Conservation (phyloP, 169 alveolate genomes). For the Babesia bigemina region DNA sequence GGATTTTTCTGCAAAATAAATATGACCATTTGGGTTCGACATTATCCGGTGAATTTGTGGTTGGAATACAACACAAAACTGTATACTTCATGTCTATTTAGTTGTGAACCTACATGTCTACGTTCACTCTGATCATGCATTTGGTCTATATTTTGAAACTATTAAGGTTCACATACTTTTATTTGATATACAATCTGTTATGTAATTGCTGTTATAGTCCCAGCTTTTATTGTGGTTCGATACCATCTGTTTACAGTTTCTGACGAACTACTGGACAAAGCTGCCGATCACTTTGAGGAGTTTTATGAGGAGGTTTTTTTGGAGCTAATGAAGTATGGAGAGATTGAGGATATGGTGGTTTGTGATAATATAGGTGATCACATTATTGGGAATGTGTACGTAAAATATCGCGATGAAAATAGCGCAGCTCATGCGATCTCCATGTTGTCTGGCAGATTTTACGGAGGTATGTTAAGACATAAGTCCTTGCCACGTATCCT, state of each 20-base stretch:
- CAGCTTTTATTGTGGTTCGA: background rate
- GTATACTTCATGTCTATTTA: no score
- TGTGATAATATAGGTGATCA: constrained; percentile 99
- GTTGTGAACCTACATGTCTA: no score
- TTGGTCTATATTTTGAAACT: no score
- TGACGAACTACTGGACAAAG: constrained; percentile 95
- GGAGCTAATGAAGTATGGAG: constrained; percentile 97
- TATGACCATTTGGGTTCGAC: no score
- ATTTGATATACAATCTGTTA: no score
- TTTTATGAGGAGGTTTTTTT: constrained; percentile 97
- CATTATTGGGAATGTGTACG: constrained; percentile 97
- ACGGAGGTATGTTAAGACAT: constrained; percentile 75
- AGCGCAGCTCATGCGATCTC: constrained; percentile 94
- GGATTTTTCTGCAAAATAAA: no score
- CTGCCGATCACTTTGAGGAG: constrained; percentile 97
- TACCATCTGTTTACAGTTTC: constrained; percentile 43
- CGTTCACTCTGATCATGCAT: no score
- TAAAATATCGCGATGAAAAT: constrained; percentile 93
- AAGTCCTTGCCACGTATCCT: background rate
- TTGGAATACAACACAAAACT: no score
- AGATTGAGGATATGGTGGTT: constrained; percentile 96
- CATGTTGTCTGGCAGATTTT: constrained; percentile 92
- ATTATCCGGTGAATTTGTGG: no score
- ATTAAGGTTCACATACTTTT: no score
- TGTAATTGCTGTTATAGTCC: background rate